A percentile compares a stretch with the other conserved stretches of the same genome.
These are phyloP conservation scores for Saturnispora ahearnii DNA, from an alignment of 805 yeast species.

Conservation along the genomic window DNA sequence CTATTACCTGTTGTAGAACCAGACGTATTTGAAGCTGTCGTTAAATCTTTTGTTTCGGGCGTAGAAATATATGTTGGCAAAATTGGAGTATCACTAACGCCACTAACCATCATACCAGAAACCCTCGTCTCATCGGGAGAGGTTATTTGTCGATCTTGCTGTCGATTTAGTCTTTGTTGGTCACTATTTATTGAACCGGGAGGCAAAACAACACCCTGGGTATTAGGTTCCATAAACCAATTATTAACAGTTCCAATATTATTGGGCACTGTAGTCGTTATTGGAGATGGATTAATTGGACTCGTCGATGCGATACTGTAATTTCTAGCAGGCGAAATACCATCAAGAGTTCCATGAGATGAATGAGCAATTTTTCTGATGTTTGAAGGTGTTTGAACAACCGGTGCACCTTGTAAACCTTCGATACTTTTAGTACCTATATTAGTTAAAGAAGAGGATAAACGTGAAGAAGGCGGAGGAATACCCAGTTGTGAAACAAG, in stretches of 20 bases:
- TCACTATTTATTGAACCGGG: background rate
- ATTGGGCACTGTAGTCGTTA: background rate
- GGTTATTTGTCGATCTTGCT: background rate
- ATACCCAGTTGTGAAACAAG: constrained; percentile 7
- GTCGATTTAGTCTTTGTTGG: background rate
- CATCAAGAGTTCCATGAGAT: background rate
- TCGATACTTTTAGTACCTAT: background rate
- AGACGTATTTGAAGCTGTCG: constrained; percentile 2
- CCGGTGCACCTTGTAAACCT: background rate
- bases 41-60: background rate
- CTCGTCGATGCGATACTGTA: background rate
- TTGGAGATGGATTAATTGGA: constrained; percentile 4
- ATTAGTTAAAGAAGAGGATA: constrained; percentile 10
- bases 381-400: background rate
- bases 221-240: constrained; percentile 4
- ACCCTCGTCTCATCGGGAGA: background rate
- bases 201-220: background rate
- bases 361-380: background rate
- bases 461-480: constrained; percentile 8
- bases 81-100: background rate
- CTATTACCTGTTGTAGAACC: constrained; percentile 2
- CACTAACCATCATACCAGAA: background rate
- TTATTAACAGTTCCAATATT: background rate
- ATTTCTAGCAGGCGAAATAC: background rate
- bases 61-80: constrained; percentile 2